A percentile compares a stretch with the other conserved stretches of the same genome.
These are phyloP conservation scores for Fennellomyces sp. DNA, from an alignment of 371 early-diverging fungal species.

Conservation along the genomic window DNA sequence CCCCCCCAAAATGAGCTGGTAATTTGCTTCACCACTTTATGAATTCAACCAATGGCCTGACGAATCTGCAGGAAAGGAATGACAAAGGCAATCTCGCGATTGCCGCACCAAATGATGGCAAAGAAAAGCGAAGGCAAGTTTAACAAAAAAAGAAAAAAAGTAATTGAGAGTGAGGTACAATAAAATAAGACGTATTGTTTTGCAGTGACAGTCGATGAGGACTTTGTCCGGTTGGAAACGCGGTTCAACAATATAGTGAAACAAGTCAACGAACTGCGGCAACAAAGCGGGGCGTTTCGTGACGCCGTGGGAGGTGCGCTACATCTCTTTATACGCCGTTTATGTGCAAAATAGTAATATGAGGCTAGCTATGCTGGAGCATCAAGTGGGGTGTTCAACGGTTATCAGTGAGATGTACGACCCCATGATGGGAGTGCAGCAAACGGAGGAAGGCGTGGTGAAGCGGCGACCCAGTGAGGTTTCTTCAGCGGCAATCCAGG, in stretches of 20 bases:
- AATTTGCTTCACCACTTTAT: background rate
- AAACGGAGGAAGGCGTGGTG: conserved; percentile 35
- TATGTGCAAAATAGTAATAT: background rate
- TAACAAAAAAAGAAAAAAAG: background rate
- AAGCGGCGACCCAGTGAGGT: conserved; percentile 43
- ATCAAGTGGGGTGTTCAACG: conserved; percentile 63
- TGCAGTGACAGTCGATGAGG: conserved; percentile 70
- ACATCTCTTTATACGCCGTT: background rate
- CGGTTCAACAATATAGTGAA: conserved; percentile 62
- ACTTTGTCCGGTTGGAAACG: conserved; percentile 62
- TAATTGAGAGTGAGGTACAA: background rate
- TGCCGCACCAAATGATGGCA: conserved; percentile 42
- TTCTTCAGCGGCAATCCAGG: conserved; percentile 55
- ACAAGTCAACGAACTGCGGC: conserved; percentile 54
- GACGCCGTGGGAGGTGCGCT: conserved; percentile 66
- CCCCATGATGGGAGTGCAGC: conserved; percentile 23
- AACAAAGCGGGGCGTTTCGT: conserved; percentile 76
- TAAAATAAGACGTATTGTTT: background rate
- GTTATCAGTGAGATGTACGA: conserved; percentile 59
- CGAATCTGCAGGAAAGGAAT: conserved; percentile 24
- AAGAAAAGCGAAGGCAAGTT: conserved; percentile 42
- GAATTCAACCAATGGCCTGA: background rate
- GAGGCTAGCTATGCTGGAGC: conserved; percentile 53
- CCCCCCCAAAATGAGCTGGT: conserved; percentile 4
- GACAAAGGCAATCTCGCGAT: conserved; percentile 21